These are phyloP conservation scores for Cyphellophora attinorum DNA, from an alignment of 2,329 filamentous ascomycete genomes.

Conservation along the genomic window DNA sequence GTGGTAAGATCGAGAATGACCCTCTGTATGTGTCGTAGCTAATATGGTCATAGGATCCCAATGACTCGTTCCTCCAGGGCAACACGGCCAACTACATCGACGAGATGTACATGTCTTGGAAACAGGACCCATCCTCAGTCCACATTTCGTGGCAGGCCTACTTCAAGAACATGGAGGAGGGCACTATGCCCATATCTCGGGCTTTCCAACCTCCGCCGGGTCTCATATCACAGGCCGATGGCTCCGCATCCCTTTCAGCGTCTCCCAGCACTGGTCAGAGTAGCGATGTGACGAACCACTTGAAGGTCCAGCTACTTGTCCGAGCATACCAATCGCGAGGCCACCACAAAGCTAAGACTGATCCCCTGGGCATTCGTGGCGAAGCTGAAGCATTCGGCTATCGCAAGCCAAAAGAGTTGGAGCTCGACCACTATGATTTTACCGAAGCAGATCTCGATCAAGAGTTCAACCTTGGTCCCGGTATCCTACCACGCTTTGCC, in stretches of 20 bases:
- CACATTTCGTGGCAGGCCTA: constrained; percentile 99
- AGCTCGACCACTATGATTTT: constrained; percentile 90
- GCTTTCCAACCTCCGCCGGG: constrained; percentile 94
- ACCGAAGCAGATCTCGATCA: constrained; percentile 86
- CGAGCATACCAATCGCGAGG: constrained; percentile 96
- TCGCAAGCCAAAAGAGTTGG: constrained; percentile 81
- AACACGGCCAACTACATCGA: constrained; percentile 99
- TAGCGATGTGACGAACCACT: constrained; percentile 83
- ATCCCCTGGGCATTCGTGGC: constrained; percentile 86
- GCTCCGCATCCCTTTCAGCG: constrained; percentile 55
- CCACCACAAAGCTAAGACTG: constrained; percentile 96
- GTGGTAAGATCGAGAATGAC: constrained; percentile 40
- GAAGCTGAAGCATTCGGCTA: constrained; percentile 77
- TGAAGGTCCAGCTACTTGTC: constrained; percentile 95
- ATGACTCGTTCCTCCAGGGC: constrained; percentile 91
- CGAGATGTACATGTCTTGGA: constrained; percentile 97
- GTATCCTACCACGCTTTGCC: constrained; percentile 90
- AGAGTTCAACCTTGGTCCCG: constrained; percentile 84
- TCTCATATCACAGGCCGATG: constrained; percentile 72
- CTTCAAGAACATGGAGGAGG: constrained; percentile 98
- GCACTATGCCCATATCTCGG: constrained; percentile 94
- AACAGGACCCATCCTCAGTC: constrained; percentile 81
- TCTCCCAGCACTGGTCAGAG: constrained; percentile 50
- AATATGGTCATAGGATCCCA: constrained; percentile 55
- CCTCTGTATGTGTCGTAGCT: constrained; percentile 2